These are phyloP conservation scores for Pyrenophora seminiperda DNA, from an alignment of 2,329 filamentous ascomycete genomes.

Conservation along the genomic window DNA sequence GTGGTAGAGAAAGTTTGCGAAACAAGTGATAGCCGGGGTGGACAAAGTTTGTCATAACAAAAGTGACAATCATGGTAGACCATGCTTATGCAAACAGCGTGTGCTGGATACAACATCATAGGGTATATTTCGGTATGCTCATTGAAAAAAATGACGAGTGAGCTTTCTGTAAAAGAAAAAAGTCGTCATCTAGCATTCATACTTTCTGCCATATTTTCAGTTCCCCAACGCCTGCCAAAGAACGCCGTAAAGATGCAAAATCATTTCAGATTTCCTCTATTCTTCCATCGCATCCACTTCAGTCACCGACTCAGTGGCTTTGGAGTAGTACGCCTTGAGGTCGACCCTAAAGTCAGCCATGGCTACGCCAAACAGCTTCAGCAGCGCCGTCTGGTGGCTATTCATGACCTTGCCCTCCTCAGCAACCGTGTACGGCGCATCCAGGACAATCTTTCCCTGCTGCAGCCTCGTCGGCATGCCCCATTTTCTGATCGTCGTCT, in stretches of 20 bases:
- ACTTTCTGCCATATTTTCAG: conserved; percentile 26
- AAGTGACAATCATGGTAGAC: too few relatives aligned
- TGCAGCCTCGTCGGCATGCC: conserved; percentile 88
- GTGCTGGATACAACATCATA: conserved; percentile 17
- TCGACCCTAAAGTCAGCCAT: conserved; percentile 88
- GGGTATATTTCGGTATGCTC: conserved; percentile 37
- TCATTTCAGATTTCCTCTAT: conserved; percentile 31
- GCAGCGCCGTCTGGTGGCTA: conserved; percentile 85
- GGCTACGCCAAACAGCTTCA: conserved; percentile 92
- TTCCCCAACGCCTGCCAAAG: conserved; percentile 27
- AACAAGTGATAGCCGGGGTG: too few relatives aligned
- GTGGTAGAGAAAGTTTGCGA: too few relatives aligned
- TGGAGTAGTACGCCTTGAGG: conserved; percentile 67
- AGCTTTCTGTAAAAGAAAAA: conserved; percentile 14
- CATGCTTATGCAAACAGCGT: too few relatives aligned
- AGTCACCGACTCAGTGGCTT: conserved; percentile 49
- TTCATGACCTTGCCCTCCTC: conserved; percentile 83
- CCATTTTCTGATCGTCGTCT: conserved; percentile 86
- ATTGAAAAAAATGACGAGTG: conserved; percentile 11
- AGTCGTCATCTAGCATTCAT: conserved; percentile 14
- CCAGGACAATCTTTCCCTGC: conserved; percentile 83
- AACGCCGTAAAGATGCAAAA: conserved; percentile 38
- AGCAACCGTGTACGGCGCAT: conserved; percentile 76
- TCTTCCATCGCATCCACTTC: conserved; percentile 59
- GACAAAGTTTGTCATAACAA: too few relatives aligned